These are phyloP conservation scores for Buxus sempervirens DNA, from an alignment of 164 flowering plant genomes.

Conservation along the genomic window DNA sequence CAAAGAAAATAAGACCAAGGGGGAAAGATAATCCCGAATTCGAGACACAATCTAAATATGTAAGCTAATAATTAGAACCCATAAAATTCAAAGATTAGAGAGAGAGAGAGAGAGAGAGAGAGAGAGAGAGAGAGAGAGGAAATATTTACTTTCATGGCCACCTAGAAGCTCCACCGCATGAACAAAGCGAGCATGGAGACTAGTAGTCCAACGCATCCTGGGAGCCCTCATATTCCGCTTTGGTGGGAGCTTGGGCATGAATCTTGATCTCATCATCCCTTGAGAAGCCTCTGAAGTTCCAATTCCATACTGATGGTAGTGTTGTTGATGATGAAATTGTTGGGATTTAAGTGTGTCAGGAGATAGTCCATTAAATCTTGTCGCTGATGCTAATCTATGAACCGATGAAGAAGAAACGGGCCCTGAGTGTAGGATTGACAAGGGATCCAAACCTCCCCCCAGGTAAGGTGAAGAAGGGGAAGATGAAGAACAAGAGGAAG, in stretches of 20 bases:
- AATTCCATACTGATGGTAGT: constrained; percentile 27
- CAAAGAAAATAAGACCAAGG: background rate
- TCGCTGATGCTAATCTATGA: constrained; percentile 24
- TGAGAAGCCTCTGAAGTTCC: constrained; percentile 28
- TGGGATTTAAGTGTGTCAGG: constrained; percentile 30
- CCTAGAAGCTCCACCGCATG: constrained; percentile 79
- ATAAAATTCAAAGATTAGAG: background rate
- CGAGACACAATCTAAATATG: background rate
- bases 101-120: background rate
- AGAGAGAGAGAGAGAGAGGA: background rate
- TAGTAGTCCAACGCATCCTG: constrained; percentile 72
- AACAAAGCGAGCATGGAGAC: constrained; percentile 66
- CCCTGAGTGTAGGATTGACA: constrained; percentile 27
- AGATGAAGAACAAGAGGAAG: constrained; percentile 19
- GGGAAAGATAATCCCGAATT: background rate
- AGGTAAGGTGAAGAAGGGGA: constrained; percentile 19
- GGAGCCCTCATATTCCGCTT: constrained; percentile 73
- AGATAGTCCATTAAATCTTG: constrained; percentile 37
- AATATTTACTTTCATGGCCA: constrained; percentile 65
- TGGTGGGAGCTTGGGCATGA: constrained; percentile 43
- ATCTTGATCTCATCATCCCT: constrained; percentile 50
- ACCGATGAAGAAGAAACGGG: constrained; percentile 11
- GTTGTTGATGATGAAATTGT: constrained; percentile 20
- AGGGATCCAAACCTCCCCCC: constrained; percentile 29
- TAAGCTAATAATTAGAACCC: no score